Conservation (phyloP, 192 early-diverging fungal species). For the Umbelopsis sp. region DNA sequence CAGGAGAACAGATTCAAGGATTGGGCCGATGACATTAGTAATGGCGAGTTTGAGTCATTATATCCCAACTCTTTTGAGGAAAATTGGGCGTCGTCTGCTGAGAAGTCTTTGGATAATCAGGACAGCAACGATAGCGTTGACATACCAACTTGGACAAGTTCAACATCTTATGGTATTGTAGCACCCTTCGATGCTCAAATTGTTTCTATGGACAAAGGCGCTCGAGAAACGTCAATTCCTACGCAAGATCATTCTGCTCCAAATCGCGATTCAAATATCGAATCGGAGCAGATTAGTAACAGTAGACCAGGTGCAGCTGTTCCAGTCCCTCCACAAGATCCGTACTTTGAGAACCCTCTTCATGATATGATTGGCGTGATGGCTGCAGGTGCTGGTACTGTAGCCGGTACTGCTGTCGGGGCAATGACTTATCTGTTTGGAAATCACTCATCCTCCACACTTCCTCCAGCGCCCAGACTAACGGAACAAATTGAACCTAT, state of each 20-base stretch:
- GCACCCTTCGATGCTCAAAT: background rate
- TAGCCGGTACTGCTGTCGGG: slow-evolving; percentile 15
- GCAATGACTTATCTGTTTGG: background rate
- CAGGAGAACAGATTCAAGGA: background rate
- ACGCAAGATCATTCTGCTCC: background rate
- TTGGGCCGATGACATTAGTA: background rate
- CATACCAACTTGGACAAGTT: slow-evolving; percentile 1
- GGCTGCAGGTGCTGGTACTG: background rate
- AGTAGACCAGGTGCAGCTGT: no score
- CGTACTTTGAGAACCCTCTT: background rate
- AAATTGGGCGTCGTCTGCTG: background rate
- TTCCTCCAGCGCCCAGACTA: no score
- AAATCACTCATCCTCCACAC: background rate
- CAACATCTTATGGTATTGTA: background rate
- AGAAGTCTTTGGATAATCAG: no score
- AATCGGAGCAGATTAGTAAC: no score
- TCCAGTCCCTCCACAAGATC: background rate
- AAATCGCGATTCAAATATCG: no score
- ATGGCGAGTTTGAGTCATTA: background rate
- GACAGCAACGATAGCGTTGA: background rate
- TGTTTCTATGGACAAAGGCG: background rate
- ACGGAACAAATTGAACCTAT: no score
- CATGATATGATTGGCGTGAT: background rate
- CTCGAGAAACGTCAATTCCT: background rate
- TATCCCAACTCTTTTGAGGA: background rate